Evolutionary conservation across 2,329 filamentous ascomycete genomes (phyloP), one percentile per base, ranked within the genome.

Genomic region (Elsinoe perseae): DNA sequence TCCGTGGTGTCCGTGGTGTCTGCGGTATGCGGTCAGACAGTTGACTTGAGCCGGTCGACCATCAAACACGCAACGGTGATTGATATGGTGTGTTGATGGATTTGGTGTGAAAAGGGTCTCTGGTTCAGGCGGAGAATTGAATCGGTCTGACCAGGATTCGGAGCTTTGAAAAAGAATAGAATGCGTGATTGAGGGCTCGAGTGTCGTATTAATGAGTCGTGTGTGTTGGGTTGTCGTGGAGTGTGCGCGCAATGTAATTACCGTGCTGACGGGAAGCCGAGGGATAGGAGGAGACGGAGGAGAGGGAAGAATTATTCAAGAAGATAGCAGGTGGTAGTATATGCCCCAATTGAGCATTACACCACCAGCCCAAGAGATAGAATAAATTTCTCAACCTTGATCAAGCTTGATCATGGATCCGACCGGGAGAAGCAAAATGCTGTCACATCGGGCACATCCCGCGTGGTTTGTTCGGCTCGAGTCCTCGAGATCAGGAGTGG

Each of bases 131-230:
- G 38, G 38, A n/a, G 10, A 7, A 43, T 14, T 20, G 38, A 43
- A 7, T 43, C 38, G 48, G 20, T 10, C n/a, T 9, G 25, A 18
- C 27, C n/a, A 50, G 27, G 27, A 28, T 18, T 27, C 10, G 16
- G 2, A n/a, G n/a, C n/a, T n/a, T n/a, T 50, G 20, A 10, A 5
- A 50, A 32, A 32, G 44, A 50, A 32, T 32, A 50, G 25, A 50
- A 32, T 30, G 23, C 25, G n/a, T n/a, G 25, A 20, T 32, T 27
- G 21, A 32, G 44, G 44, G 44, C 44, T 50, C n/a, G 25, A 2
- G 48, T 52, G 48, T 52, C 48, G 48, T 52, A 25, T 21, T 52
- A 52, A 52, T 52, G 48, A 52, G 18, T 34, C 48, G 28, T 38
- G 48, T 12, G 23, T 52, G 27, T 25, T 36, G 30, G 32, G 9